Evolutionary conservation across 2,329 filamentous ascomycete genomes (phyloP).

Genomic region (Ascochyta fabae): DNA sequence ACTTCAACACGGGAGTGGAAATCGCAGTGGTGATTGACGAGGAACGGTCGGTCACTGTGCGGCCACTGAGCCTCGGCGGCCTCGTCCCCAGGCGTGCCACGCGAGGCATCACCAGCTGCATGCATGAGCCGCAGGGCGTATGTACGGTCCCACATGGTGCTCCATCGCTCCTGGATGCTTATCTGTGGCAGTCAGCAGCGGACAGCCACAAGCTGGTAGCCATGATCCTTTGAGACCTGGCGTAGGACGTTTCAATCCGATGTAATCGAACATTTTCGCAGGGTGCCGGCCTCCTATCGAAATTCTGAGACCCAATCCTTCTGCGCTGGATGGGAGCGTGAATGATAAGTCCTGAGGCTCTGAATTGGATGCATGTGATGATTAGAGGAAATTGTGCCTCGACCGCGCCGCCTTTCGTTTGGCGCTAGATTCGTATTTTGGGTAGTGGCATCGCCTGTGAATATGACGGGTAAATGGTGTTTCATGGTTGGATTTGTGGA

Average conservation of each 20-base stretch:
- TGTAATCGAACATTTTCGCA: not conserved
- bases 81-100: not conserved
- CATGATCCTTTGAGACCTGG: not conserved
- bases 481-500: not conserved
- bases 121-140: constrained; percentile 5
- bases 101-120: not conserved
- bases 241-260: constrained; percentile 3
- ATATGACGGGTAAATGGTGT: constrained; percentile 1
- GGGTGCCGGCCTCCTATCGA: constrained; percentile 6
- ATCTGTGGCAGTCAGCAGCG: constrained; percentile 11
- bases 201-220: not conserved
- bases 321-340: not conserved
- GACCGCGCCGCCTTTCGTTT: constrained; percentile 5
- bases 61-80: not conserved
- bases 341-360: not conserved
- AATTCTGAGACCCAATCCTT: not conserved
- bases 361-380: not conserved
- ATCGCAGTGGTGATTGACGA: no score
- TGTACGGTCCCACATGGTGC: constrained; percentile 8
- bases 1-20: no score
- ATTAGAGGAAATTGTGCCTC: constrained; percentile 1
- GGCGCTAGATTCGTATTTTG: not conserved
- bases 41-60: not conserved
- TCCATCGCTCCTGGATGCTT: constrained; percentile 11
- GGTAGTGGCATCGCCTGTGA: constrained; percentile 1